Evolutionary conservation across 208 protist genomes (phyloP).

Genomic region (Trypanosoma avium): DNA sequence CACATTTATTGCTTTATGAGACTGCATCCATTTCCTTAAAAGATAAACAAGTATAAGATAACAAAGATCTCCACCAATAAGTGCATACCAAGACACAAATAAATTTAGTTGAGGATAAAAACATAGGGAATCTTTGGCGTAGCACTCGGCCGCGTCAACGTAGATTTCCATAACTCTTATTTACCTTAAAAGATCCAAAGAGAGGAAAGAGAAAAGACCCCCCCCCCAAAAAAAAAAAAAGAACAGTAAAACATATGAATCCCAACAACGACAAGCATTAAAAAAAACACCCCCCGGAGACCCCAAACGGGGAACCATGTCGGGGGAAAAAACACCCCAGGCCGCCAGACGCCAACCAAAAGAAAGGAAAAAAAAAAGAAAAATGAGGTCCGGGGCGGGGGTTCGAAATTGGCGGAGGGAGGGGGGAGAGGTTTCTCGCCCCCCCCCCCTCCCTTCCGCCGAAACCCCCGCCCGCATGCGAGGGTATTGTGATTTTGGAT

Average conservation of each 20-base stretch:
- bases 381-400: no score
- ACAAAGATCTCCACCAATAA: slow-evolving; percentile 49
- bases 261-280: no score
- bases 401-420: no score
- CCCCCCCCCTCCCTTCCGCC: no score
- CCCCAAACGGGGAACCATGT: no score
- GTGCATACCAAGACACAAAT: slow-evolving; percentile 54
- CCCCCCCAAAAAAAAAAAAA: not conserved
- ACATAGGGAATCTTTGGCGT: slow-evolving; percentile 57
- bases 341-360: no score
- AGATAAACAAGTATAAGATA: slow-evolving; percentile 67
- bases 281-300: no score
- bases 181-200: not conserved
- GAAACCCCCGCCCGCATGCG: no score
- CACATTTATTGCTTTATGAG: slow-evolving; percentile 37
- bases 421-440: no score
- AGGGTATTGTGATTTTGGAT: no score
- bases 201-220: not conserved
- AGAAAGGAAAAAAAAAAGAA: no score
- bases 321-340: no score
- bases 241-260: not conserved
- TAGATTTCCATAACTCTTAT: slow-evolving; percentile 5
- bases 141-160: slow-evolving; percentile 29
- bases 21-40: slow-evolving; percentile 55
- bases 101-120: slow-evolving; percentile 61